Evolutionary conservation across 805 yeast genomes (phyloP).

Genomic region (Saturnispora besseyi): DNA sequence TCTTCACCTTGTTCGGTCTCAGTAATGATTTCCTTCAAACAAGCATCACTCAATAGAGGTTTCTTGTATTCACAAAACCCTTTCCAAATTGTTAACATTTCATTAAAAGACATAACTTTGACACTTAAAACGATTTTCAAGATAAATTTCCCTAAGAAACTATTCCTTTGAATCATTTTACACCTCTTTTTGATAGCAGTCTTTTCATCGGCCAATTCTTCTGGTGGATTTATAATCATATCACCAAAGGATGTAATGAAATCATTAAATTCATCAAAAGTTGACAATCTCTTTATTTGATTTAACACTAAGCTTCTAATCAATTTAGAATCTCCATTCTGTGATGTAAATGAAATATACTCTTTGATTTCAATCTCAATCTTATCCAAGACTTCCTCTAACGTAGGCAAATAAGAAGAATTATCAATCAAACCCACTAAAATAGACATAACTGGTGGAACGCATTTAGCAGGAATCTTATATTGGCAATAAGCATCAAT

Average conservation of each 20-base stretch:
- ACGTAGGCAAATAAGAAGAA: conserved; percentile 17
- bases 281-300: conserved; percentile 37
- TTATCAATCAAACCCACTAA: conserved; percentile 35
- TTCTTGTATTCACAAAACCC: conserved; percentile 32
- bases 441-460: conserved; percentile 32
- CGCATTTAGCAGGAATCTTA: conserved; percentile 30
- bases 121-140: conserved; percentile 31
- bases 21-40: not conserved
- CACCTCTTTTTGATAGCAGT: conserved; percentile 12
- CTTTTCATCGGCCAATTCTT: not conserved
- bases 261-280: conserved; percentile 40
- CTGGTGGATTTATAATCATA: conserved; percentile 26
- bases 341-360: conserved; percentile 13
- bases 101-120: conserved; percentile 40
- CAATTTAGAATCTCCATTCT: not conserved
- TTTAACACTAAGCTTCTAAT: not conserved
- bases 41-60: conserved; percentile 11
- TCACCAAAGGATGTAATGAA: conserved; percentile 27
- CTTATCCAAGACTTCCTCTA: conserved; percentile 15
- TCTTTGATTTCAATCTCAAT: conserved; percentile 20
- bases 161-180: conserved; percentile 28
- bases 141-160: conserved; percentile 41
- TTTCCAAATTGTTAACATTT: conserved; percentile 34
- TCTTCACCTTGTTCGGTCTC: conserved; percentile 8
- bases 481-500: conserved; percentile 39